Evolutionary conservation across 2,329 filamentous ascomycete genomes (phyloP), one percentile per base, ranked within the genome.

Genomic region (Xylaria sp.): DNA sequence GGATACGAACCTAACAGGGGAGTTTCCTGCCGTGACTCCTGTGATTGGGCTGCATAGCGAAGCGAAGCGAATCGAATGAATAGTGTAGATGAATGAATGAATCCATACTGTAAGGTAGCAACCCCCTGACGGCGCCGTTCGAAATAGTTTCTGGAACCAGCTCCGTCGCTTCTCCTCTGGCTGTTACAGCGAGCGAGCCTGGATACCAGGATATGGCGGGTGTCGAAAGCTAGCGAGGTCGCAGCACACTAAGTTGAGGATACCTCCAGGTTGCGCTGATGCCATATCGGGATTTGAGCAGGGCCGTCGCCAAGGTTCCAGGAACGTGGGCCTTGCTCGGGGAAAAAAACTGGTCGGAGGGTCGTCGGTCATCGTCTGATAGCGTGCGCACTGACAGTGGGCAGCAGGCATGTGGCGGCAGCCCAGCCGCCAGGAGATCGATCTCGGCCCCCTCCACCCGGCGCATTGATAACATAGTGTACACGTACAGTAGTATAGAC

Each of bases 311-410:
- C 17, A 54, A 9, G 23, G 17, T 49, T 25, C 59, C 59, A 58
- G 49, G 54, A 49, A 44, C 54, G 49, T 51, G 54, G 51, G 48
- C 29, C 48, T 35, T 48, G 40, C 40, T n/a, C 33, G 9, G 40
- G n/a, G 31, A 31, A 57, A 47, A 41, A 23, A 38, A 11, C 13
- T 25, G 17, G 15, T 40, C n/a, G 33, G 31, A 49, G 15, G 25
- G 33, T 23, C 53, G 38, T 37, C 19, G 23, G 41, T 41, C 27
- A 35, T 51, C 17, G 31, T 62, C 48, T 17, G 41, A 54, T 54
- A 46, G 43, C 31, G 21, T 37, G 29, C 48, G 54, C 59, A 62
- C 43, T 54, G 54, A 58, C 40, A 11, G 23, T 37, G 21, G 58
- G 46, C 43, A 33, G 46, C 27, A 47, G n/a, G n/a, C 47, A 7